These are phyloP conservation scores for Pyrrhoderma lamaoense DNA, from an alignment of 1,284 basidiomycete species.

Conservation along the genomic window DNA sequence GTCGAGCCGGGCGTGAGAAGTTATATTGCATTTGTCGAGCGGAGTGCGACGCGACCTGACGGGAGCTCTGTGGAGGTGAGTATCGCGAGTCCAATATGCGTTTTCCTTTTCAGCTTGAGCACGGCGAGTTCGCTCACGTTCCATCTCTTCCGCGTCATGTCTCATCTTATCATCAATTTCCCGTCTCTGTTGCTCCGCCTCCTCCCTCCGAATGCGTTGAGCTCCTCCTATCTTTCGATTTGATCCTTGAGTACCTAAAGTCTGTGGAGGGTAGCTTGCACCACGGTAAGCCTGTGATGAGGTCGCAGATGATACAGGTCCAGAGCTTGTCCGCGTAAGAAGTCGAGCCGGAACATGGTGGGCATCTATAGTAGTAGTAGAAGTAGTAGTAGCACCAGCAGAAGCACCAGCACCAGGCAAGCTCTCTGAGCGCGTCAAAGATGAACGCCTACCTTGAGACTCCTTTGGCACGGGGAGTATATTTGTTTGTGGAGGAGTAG, in stretches of 20 bases:
- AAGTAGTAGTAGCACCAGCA: not conserved
- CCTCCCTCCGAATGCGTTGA: slow-evolving; percentile 16
- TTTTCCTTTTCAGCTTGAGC: slow-evolving; percentile 18
- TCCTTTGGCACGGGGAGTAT: not conserved
- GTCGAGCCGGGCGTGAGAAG: slow-evolving; percentile 9
- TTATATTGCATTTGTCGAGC: slow-evolving; percentile 10
- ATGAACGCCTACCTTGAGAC: slow-evolving; percentile 4
- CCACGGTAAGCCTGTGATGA: not conserved
- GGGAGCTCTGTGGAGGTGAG: slow-evolving; percentile 13
- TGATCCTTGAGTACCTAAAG: slow-evolving; percentile 12
- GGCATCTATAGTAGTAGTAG: slow-evolving; percentile 1
- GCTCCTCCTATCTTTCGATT: slow-evolving; percentile 15
- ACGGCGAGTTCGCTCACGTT: slow-evolving; percentile 13
- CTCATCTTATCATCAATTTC: slow-evolving; percentile 15
- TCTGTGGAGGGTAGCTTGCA: slow-evolving; percentile 5
- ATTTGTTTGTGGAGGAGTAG: slow-evolving; percentile 11
- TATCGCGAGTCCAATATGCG: slow-evolving; percentile 5
- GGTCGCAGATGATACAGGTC: slow-evolving; percentile 8
- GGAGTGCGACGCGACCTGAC: slow-evolving; percentile 9
- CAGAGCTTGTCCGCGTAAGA: slow-evolving; percentile 14
- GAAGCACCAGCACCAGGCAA: slow-evolving; percentile 8
- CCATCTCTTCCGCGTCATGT: slow-evolving; percentile 10
- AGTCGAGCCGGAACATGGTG: slow-evolving; percentile 1
- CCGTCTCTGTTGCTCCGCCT: slow-evolving; percentile 16
- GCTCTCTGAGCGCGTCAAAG: slow-evolving; percentile 19